These are phyloP conservation scores for Coelastrella sp. DNA, from an alignment of 139 green algal genomes.

Conservation along the genomic window DNA sequence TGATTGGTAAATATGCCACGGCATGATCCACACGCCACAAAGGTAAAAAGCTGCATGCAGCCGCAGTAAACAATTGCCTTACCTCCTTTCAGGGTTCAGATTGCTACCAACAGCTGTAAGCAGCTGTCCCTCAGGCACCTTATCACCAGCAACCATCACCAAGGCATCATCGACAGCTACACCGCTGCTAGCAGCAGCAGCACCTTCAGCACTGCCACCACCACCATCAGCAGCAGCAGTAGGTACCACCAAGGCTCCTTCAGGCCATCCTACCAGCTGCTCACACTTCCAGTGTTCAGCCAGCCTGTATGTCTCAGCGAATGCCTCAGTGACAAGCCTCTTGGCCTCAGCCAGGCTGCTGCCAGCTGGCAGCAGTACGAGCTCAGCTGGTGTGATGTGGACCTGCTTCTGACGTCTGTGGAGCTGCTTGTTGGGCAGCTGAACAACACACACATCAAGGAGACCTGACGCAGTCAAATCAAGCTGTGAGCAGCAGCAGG, in stretches of 20 bases:
- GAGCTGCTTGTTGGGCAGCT: background rate
- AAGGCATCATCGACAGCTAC: background rate
- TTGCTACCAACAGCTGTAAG: constrained; percentile 56
- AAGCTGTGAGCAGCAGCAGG: background rate
- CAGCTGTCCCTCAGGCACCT: constrained; percentile 3
- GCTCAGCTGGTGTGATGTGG: constrained; percentile 57
- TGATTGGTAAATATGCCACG: no score
- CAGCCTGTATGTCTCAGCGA: constrained; percentile 81
- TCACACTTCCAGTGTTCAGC: background rate
- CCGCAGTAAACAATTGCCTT: background rate
- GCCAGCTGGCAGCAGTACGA: constrained; percentile 58
- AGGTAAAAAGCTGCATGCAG: constrained; percentile 10
- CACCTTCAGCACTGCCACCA: background rate
- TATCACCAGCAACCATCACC: background rate
- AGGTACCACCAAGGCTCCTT: constrained; percentile 19
- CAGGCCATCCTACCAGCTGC: constrained; percentile 43
- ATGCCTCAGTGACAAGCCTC: constrained; percentile 51
- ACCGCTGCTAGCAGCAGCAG: background rate
- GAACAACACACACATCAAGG: constrained; percentile 4
- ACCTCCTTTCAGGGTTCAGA: constrained; percentile 61
- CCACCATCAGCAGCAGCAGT: background rate
- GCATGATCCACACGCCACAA: no score
- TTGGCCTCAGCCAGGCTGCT: constrained; percentile 65
- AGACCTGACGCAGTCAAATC: constrained; percentile 25
- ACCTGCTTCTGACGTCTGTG: background rate